Evolutionary conservation across 75 land plant species (phyloP), one percentile per base, ranked within the genome.

Genomic region (Ceratopteris richardii): DNA sequence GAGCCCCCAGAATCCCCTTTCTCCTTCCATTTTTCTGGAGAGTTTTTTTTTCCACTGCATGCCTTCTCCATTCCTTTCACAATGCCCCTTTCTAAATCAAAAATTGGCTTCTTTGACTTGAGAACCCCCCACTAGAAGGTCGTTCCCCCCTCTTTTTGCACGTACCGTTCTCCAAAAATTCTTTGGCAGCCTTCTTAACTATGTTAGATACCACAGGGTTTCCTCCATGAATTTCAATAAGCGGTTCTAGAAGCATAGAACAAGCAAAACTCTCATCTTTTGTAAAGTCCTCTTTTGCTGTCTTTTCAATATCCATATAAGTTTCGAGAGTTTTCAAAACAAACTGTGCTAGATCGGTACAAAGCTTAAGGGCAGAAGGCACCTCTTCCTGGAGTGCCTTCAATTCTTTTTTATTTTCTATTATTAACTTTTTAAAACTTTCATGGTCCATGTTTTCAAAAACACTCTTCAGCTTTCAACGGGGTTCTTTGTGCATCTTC

Each of bases 371-470:
- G 20, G 83, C 90, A 56, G 81, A 24, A 31, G 90, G 70, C 42
- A 86, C 64, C 72, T 82, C 83, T 28, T 65, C 76, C 29, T 80
- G 77, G 24, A 86, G 36, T 39, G 74, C 70, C 60, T 65, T 31
- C 50, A 76, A 57, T 44, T 64, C 71, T 58, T 79, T 79, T 66
- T 56, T 52, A 54, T 86, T 80, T 42, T 79, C 83, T 42, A 75
- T 51, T 44, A 72, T 65, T 52, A 48, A 79, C 46, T 80, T 77
- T 31, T 78, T 58, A 57, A 86, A 69, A 30, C 83, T 86, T 59
- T 82, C 81, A 20, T 70, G 75, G 67, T 86, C 86, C 90, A 86
- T 86, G 46, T 70, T 67, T 70, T 82, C 69, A 65, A 86, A 86
- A 48, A 77, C 56, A 66, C 66, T 57, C 56, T 70, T 68, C 50